A percentile compares a stretch with the other conserved stretches of the same genome.
Conservation (phyloP, 75 land plant genomes). For the Azolla pinnata region DNA sequence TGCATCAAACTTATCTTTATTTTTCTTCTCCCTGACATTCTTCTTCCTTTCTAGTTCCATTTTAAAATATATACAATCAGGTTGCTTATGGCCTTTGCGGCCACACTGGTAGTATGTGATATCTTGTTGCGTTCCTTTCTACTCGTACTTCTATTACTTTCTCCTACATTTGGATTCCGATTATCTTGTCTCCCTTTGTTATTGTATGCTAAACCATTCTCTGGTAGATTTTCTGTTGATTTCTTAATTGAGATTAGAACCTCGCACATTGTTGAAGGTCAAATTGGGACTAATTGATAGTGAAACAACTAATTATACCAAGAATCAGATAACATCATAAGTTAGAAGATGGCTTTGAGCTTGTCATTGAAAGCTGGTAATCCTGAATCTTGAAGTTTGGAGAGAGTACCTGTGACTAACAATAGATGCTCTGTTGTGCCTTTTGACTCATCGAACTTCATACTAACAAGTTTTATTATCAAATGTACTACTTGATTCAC, state of each 20-base stretch:
- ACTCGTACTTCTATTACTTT: neutral
- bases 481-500: neutral
- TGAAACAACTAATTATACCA: neutral
- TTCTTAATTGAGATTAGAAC: neutral
- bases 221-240: neutral
- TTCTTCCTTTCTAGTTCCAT: neutral
- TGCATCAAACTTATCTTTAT: neutral
- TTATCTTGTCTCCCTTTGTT: neutral
- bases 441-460: neutral
- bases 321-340: neutral
- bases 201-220: neutral
- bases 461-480: neutral
- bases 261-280: neutral
- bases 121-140: neutral
- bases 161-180: neutral
- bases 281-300: neutral
- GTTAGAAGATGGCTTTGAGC: neutral
- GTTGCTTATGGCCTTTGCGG: neutral
- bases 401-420: neutral
- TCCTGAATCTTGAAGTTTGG: neutral
- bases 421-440: neutral
- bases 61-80: neutral
- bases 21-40: neutral
- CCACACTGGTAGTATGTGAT: neutral
- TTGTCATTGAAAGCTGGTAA: neutral